Evolutionary conservation across 345 rosid genomes (phyloP), one percentile per base, ranked within the genome.

Genomic region (Citrus reticulata): DNA sequence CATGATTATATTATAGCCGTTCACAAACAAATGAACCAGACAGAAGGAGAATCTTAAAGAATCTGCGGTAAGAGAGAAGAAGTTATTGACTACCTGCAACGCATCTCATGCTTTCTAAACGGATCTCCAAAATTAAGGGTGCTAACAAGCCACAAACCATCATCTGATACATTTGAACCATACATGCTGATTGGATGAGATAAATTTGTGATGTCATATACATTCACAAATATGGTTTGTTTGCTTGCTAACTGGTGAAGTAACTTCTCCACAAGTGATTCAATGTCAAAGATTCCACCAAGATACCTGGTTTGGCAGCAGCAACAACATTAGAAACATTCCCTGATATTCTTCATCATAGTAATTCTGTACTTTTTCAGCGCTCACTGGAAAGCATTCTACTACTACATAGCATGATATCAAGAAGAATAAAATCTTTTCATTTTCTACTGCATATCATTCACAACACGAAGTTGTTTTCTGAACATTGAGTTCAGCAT

Each of bases 221-320:
- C 99, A 88, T 93, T 93, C 78, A 95, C 99, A 27, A 92, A 88
- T 79, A 95, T 95, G 14, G 91, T 89, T 85, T 95, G 98, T 85
- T 95, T 89, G 90, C 98, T 95, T 13, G 99, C 97, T 60, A 95
- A 96, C 83, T 95, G 98, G 10, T 95, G 98, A 81, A 95, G 97
- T 80, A 95, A 84, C 89, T 93, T 95, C 80, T 93, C 98, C 67
- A 95, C 98, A 25, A 95, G 91, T 22, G 95, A 90, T 83, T 95
- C 97, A 13, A 95, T 91, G 77, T 95, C 93, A 66, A 95, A 95
- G 34, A 95, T 87, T 78, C 99, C 99, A 69, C 99, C 99, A 59
- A 95, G 91, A 80, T 95, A 95, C 87, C 98, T 95, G 88, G 88
- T 72, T 83, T 62, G 59, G 32, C 60, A 82, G 77, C 58, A 79